Evolutionary conservation across 2,329 filamentous ascomycete species (phyloP).

Genomic region (Penicillium sp.): DNA sequence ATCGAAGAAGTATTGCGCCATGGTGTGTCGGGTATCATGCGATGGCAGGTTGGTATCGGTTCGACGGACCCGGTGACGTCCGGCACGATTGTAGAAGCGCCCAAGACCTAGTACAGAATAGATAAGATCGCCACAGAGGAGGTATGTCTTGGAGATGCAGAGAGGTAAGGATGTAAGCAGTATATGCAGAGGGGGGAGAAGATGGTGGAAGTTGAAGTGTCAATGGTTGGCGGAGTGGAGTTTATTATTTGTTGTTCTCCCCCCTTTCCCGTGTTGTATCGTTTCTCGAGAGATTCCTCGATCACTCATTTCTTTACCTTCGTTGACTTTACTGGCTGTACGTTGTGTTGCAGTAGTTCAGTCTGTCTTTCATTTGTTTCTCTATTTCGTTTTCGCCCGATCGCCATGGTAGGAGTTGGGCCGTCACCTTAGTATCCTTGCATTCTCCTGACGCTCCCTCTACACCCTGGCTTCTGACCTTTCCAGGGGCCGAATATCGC

Average conservation of each 20-base stretch:
- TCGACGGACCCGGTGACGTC: not conserved
- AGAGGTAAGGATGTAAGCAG: conserved; percentile 4
- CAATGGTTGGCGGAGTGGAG: conserved; percentile 10
- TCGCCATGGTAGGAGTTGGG: conserved; percentile 15
- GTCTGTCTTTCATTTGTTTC: not conserved
- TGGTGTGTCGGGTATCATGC: conserved; percentile 35
- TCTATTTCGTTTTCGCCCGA: not conserved
- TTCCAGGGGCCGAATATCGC: conserved; percentile 5
- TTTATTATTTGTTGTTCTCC: conserved; percentile 24
- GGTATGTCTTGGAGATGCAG: conserved; percentile 2
- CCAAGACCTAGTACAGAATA: not conserved
- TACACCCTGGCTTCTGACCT: conserved; percentile 10
- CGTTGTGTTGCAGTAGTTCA: not conserved
- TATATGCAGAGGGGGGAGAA: conserved; percentile 6
- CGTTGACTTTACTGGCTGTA: not conserved
- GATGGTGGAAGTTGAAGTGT: conserved; percentile 1
- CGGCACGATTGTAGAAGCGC: not conserved
- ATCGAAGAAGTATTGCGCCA: conserved; percentile 84
- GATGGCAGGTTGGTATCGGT: not conserved
- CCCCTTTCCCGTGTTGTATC: conserved; percentile 12
- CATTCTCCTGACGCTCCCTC: conserved; percentile 15
- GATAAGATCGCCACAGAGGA: not conserved
- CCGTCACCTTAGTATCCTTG: conserved; percentile 14
- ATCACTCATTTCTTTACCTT: conserved; percentile 3
- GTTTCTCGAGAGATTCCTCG: not conserved